Base-by-base conservation (phyloP, 208 protist genomes). In the Endotrypanum monterogeii region DNA sequence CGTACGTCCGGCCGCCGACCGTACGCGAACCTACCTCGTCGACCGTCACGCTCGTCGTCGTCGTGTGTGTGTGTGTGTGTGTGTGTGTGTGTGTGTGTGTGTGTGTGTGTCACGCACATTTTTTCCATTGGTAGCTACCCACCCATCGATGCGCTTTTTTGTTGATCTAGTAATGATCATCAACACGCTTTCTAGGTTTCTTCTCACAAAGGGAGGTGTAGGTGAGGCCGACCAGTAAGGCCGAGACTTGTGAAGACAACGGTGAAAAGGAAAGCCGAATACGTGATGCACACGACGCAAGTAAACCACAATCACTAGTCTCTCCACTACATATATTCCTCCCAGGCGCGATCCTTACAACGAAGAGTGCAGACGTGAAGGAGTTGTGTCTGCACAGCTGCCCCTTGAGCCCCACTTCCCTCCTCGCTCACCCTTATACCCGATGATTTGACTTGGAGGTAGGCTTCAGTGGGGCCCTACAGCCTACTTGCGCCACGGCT, bases 401-500 rank as follows among this genome's bases (percentile, higher is more conserved):
- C n/a, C 2, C 39, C 57, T 41, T 32, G 11, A 3, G 32, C 23
- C 12, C 28, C 11, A 14, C 28, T 0, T 16, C 28, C 58, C 28
- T 35, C n/a, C 51, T 55, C 5, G 0, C 5, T 5, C 0, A 0
- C 44, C 44, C 44, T 48, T 48, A 28, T 4, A 32, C 23, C 5
- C 25, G 54, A 57, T 57, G 54, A 20, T 57, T 7, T 14, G 9
- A 57, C 7, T 23, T 7, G 54, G 12, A 20, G 54, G 54, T 9
- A 20, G 25, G 54, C 6, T 32, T 3, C 54, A 28, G 25, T 48
- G 44, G 18, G 63, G 41, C 12, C 14, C 44, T 2, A 44, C 66
- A 8, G 30, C 12, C 82, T 83, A 97, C 84, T 97, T 95, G 2
- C 91, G 78, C 93, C 93, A 97, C 50, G 93, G 93, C 83, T 97